These are phyloP conservation scores for Coniosporium tulheliwenetii DNA, from an alignment of 2,329 filamentous ascomycete genomes.

Conservation along the genomic window DNA sequence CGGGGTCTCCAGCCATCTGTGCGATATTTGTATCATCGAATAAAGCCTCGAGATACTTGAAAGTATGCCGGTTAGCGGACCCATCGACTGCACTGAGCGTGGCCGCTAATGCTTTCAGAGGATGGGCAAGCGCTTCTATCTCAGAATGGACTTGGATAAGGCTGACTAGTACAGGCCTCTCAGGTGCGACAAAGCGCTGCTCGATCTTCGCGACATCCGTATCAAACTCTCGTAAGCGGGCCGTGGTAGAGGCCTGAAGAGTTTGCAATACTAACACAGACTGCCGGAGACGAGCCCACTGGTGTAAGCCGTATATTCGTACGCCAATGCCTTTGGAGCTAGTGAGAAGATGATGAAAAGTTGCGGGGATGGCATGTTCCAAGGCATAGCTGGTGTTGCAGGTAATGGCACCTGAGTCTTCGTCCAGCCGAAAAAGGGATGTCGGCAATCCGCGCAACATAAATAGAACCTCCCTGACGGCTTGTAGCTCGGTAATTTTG, in stretches of 20 bases:
- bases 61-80: conserved; percentile 31
- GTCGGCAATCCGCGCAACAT: conserved; percentile 73
- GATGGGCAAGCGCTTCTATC: conserved; percentile 35
- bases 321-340: conserved; percentile 34
- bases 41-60: conserved; percentile 64
- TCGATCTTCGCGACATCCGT: conserved; percentile 36
- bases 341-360: conserved; percentile 21
- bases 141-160: conserved; percentile 46
- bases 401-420: conserved; percentile 9
- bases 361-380: conserved; percentile 7
- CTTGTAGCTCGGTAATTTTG: conserved; percentile 52
- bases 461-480: conserved; percentile 63
- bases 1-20: conserved; percentile 51
- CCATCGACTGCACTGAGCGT: conserved; percentile 44
- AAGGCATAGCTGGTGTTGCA: conserved; percentile 2
- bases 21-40: conserved; percentile 54
- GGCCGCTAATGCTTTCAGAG: conserved; percentile 43
- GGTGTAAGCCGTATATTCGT: conserved; percentile 29
- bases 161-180: conserved; percentile 45
- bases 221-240: conserved; percentile 35
- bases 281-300: conserved; percentile 26
- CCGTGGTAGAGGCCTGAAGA: conserved; percentile 49
- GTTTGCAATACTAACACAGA: conserved; percentile 42
- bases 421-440: conserved; percentile 43
- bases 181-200: conserved; percentile 38